These are phyloP conservation scores for Cordyceps sp. DNA, from an alignment of 2,329 filamentous ascomycete species.

Conservation along the genomic window DNA sequence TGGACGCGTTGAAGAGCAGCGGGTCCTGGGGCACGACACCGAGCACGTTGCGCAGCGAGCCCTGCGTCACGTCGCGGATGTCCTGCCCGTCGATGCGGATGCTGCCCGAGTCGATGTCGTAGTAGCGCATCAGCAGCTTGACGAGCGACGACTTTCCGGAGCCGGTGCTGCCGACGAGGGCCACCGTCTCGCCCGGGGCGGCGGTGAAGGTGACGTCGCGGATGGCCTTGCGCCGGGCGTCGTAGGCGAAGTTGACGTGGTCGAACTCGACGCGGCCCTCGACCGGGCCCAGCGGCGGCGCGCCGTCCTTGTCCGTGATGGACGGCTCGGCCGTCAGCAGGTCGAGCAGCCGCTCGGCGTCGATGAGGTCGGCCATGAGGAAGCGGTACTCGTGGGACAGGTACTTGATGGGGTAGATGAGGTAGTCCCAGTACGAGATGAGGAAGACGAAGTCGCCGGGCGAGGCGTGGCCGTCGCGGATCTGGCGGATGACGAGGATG, in stretches of 20 bases:
- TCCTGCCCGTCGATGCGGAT: constrained; percentile 43
- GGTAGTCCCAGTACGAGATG: constrained; percentile 42
- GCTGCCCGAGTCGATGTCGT: constrained; percentile 35
- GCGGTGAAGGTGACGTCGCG: constrained; percentile 29
- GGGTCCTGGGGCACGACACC: constrained; percentile 51
- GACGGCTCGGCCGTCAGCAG: constrained; percentile 41
- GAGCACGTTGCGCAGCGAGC: constrained; percentile 38
- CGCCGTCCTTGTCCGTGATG: constrained; percentile 29
- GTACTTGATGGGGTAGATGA: constrained; percentile 21
- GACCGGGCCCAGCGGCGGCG: constrained; percentile 24
- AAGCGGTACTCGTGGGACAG: constrained; percentile 12
- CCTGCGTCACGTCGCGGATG: constrained; percentile 38
- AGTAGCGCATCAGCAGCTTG: constrained; percentile 43
- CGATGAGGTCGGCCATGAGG: constrained; percentile 32
- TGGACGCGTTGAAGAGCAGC: constrained; percentile 44
- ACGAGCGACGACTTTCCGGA: constrained; percentile 46
- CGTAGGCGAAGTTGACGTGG: constrained; percentile 38
- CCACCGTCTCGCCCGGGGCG: constrained; percentile 35
- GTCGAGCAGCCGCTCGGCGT: constrained; percentile 43
- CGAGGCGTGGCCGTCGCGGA: constrained; percentile 11
- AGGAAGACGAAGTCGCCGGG: constrained; percentile 38
- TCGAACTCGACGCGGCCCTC: constrained; percentile 35
- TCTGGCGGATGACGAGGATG: constrained; percentile 4
- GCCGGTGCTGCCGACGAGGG: constrained; percentile 45
- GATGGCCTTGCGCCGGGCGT: constrained; percentile 32